phyloP scores from a whole-genome alignment of 805 yeast species.

The Starmerella gropengiesseri region DNA sequence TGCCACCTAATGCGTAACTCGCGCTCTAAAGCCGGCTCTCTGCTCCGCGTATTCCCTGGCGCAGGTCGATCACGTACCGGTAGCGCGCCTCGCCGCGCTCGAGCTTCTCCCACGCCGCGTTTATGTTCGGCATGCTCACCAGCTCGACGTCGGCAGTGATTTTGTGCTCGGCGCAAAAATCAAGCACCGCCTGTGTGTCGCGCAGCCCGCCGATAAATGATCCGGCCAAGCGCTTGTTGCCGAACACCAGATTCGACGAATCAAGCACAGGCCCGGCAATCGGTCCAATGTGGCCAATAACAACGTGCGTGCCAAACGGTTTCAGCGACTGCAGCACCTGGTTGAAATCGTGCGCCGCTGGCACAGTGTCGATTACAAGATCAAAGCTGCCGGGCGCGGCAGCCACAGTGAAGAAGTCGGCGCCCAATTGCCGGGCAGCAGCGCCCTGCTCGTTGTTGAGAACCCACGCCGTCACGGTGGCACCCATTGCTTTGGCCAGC shows the following conservation, averaged over 20 bases:
- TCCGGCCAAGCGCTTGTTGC: constrained; percentile 30
- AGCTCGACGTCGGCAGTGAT: constrained; percentile 56
- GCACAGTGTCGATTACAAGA: constrained; percentile 43
- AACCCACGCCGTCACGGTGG: constrained; percentile 50
- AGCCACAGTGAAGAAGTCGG: constrained; percentile 37
- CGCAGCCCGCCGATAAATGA: constrained; percentile 52
- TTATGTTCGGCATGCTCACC: constrained; percentile 35
- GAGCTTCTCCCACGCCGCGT: constrained; percentile 19
- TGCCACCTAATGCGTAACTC: too few species aligned
- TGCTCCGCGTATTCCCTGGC: neutral
- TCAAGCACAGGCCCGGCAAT: constrained; percentile 33
- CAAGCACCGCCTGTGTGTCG: constrained; percentile 57
- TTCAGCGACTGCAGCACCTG: constrained; percentile 41
- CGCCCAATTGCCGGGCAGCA: constrained; percentile 46
- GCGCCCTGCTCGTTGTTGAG: constrained; percentile 41
- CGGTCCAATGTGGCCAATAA: constrained; percentile 53
- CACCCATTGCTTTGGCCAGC: constrained; percentile 52
- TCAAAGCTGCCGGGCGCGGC: constrained; percentile 34
- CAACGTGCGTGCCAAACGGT: constrained; percentile 47
- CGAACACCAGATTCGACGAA: constrained; percentile 38
- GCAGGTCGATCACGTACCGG: constrained; percentile 22
- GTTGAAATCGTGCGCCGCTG: constrained; percentile 40
- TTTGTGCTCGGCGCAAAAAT: constrained; percentile 48
- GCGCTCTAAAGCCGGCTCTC: too few species aligned
- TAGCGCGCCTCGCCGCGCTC: constrained; percentile 18